Evolutionary conservation across 805 yeast species (phyloP).

Genomic region (Candida xyloterini): DNA sequence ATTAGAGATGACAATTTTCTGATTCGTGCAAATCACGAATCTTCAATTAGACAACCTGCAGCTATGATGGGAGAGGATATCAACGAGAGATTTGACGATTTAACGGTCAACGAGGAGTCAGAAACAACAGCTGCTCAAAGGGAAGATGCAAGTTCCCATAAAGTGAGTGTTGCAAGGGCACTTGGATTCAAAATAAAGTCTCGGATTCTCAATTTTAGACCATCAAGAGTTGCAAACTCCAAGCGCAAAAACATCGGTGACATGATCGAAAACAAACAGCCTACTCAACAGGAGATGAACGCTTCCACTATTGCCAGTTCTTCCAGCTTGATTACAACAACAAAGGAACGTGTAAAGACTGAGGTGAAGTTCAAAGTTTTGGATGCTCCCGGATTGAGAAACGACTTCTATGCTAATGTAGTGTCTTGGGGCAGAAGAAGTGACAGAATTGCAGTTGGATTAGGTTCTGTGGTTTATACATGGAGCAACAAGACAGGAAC

Average conservation of each 20-base stretch:
- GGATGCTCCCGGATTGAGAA: conserved; percentile 68
- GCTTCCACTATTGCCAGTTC: conserved; percentile 11
- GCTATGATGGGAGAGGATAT: conserved; percentile 10
- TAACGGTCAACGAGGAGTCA: conserved; percentile 8
- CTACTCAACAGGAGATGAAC: conserved; percentile 13
- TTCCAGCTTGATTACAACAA: conserved; percentile 9
- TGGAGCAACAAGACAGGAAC: conserved; percentile 60
- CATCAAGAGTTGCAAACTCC: conserved; percentile 17
- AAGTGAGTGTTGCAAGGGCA: conserved; percentile 47
- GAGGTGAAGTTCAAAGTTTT: conserved; percentile 49
- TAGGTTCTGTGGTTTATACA: conserved; percentile 53
- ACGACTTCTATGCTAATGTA: conserved; percentile 76
- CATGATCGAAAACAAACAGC: conserved; percentile 12
- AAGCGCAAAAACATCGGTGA: conserved; percentile 10
- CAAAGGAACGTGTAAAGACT: conserved; percentile 31
- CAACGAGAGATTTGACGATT: conserved; percentile 11
- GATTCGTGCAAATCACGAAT: conserved; percentile 17
- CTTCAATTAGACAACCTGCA: conserved; percentile 10
- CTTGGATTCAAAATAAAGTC: conserved; percentile 41
- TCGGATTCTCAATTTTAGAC: conserved; percentile 40
- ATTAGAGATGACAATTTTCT: conserved; percentile 22
- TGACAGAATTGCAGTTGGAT: conserved; percentile 61
- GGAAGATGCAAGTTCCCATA: conserved; percentile 25
- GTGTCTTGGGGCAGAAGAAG: conserved; percentile 64
- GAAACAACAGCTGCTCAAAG: conserved; percentile 2